Conservation (phyloP, 2,329 filamentous ascomycete genomes). For the Stachybotrys chlorohalonatus region DNA sequence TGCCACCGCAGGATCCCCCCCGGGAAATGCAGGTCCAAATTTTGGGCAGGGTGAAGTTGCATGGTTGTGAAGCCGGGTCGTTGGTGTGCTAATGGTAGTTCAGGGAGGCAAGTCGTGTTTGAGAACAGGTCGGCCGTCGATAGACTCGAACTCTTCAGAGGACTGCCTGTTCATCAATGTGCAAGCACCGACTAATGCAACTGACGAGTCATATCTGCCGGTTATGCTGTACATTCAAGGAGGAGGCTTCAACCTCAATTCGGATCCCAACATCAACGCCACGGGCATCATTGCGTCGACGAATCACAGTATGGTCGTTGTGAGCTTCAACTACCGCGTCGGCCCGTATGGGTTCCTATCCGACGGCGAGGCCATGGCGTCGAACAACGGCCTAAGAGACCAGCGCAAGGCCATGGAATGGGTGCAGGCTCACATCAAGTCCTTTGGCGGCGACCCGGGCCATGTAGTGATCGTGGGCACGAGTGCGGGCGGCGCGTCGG, state of each 20-base stretch:
- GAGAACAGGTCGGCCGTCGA: conserved; percentile 14
- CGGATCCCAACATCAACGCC: conserved; percentile 47
- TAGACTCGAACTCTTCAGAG: conserved; percentile 32
- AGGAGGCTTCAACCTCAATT: conserved; percentile 47
- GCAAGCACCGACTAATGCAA: conserved; percentile 48
- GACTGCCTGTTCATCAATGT: conserved; percentile 64
- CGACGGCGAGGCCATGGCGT: conserved; percentile 42
- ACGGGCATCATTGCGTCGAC: conserved; percentile 48
- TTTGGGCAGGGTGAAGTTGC: not conserved
- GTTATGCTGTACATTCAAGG: conserved; percentile 54
- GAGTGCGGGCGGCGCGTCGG: conserved; percentile 57
- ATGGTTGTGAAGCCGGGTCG: not conserved
- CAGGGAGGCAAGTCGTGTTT: conserved; percentile 20
- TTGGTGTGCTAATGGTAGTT: not conserved
- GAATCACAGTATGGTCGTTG: conserved; percentile 54
- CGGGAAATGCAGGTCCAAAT: not conserved
- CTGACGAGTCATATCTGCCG: conserved; percentile 42
- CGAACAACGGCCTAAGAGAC: conserved; percentile 64
- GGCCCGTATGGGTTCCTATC: conserved; percentile 66
- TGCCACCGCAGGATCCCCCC: conserved; percentile 54
- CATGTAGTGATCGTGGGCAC: conserved; percentile 62
- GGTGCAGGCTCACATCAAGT: conserved; percentile 55
- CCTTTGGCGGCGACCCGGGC: conserved; percentile 60
- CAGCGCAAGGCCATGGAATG: conserved; percentile 61
- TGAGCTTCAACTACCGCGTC: conserved; percentile 70